Evolutionary conservation across 73 alveolate species (phyloP).

Genomic region (Paramecium tetraurelia): DNA sequence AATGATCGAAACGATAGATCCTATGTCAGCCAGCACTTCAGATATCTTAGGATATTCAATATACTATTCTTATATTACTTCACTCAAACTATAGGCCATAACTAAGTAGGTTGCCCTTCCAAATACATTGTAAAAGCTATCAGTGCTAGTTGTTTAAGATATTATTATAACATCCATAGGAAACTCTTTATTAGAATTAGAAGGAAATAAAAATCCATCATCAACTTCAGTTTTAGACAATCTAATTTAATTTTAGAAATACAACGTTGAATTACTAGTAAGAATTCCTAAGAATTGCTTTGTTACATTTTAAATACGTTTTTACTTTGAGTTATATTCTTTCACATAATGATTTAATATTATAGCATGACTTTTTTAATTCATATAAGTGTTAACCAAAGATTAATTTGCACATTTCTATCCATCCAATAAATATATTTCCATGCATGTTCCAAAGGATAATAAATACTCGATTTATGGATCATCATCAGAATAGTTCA

Average conservation of each 20-base stretch:
- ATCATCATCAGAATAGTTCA: neutral
- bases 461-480: neutral
- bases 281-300: neutral
- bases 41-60: slow-evolving; percentile 26
- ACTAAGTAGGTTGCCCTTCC: neutral
- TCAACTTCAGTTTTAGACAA: neutral
- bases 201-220: neutral
- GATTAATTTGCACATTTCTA: slow-evolving; percentile 9
- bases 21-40: slow-evolving; percentile 1
- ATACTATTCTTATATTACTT: neutral
- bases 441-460: neutral
- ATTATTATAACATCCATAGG: neutral
- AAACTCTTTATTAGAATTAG: neutral
- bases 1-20: neutral
- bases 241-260: neutral
- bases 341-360: neutral
- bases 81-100: neutral
- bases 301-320: neutral
- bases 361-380: neutral
- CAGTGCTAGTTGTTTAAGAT: neutral
- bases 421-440: neutral
- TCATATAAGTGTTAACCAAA: neutral
- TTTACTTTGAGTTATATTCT: neutral
- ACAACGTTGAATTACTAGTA: neutral
- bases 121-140: neutral